Evolutionary conservation across 371 early-diverging fungal species (phyloP), one percentile per base, ranked within the genome.

Genomic region (Pancytospora epiphaga): DNA sequence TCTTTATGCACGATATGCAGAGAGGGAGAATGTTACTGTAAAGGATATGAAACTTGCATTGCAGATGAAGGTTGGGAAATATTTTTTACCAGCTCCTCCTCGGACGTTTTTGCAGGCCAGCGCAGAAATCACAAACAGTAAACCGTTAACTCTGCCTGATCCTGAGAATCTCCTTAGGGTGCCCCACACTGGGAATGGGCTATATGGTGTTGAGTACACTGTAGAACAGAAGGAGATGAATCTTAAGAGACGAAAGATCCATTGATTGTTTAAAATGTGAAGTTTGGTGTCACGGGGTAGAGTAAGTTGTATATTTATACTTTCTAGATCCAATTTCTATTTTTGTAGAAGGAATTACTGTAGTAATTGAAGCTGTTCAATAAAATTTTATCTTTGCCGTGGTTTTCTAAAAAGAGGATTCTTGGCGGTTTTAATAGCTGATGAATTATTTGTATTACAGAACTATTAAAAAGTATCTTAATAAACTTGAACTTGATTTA

Each of bases 11-110:
- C 94, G 93, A 72, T 95, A 95, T 77, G 89, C 91, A 3, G 86
- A 85, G 25, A 87, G 88, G 70, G 80, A 78, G 12, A 89, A 88
- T 50, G 82, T 95, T n/a, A 88, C 87, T 54, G 72, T 87, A 47
- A 90, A 88, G 43, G 95, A 95, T 80, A 87, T 96, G 25, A 88
- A 89, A 60, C 83, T 95, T 30, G 92, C 96, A 88, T 91, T 78
- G 89, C 83, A 83, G 67, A 77, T 81, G 34, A 83, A 81, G 72
- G 66, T 79, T 36, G 80, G 80, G 37, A 77, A 74, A 64, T 58
- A 80, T 58, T 83, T 83, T 70, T 75, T 81, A 1, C 81, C 83
- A 2, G 82, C 83, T 9, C 83, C 83, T 18, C 80, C 83, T 38
- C 70, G 78, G 47, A 73, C 70, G 27, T 78, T 77, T 64, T 70